Percentiles rank a stretch among this genome's conserved stretches.
Conservation (phyloP, 83 land plant species). For the Thuja plicata region DNA sequence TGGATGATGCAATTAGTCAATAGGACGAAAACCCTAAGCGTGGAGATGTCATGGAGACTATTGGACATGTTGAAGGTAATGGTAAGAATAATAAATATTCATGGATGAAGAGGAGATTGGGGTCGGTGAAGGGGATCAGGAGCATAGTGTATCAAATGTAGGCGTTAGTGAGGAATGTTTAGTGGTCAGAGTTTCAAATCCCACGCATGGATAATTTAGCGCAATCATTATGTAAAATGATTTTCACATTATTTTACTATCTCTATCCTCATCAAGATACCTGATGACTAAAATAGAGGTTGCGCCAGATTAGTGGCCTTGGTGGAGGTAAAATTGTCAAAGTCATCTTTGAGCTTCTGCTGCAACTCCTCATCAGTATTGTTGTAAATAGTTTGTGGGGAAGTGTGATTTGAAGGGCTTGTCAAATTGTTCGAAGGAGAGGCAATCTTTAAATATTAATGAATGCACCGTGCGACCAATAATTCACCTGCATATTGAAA, state of each 20-base stretch:
- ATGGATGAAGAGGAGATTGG: constrained; percentile 19
- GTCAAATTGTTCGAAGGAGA: too few species aligned
- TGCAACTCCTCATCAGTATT: constrained; percentile 35
- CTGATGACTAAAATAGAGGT: too few species aligned
- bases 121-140: constrained; percentile 24
- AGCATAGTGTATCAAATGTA: constrained; percentile 51
- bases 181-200: constrained; percentile 26
- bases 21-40: not conserved
- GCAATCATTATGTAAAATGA: too few species aligned
- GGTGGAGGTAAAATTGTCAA: constrained; percentile 69
- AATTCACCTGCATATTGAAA: too few species aligned
- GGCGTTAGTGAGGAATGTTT: constrained; percentile 28
- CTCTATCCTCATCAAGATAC: too few species aligned
- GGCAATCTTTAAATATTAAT: too few species aligned
- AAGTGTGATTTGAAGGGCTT: too few species aligned
- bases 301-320: constrained; percentile 46
- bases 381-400: too few species aligned
- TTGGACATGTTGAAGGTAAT: not conserved
- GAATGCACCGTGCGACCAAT: too few species aligned
- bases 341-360: constrained; percentile 71
- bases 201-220: constrained; percentile 18
- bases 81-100: not conserved
- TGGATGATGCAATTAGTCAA: not conserved
- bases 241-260: too few species aligned
- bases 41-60: not conserved